Percentiles rank a stretch among this genome's conserved stretches.
phyloP scores from a whole-genome alignment of 176 grass and related monocot genomes.

The Leersia perrieri region DNA sequence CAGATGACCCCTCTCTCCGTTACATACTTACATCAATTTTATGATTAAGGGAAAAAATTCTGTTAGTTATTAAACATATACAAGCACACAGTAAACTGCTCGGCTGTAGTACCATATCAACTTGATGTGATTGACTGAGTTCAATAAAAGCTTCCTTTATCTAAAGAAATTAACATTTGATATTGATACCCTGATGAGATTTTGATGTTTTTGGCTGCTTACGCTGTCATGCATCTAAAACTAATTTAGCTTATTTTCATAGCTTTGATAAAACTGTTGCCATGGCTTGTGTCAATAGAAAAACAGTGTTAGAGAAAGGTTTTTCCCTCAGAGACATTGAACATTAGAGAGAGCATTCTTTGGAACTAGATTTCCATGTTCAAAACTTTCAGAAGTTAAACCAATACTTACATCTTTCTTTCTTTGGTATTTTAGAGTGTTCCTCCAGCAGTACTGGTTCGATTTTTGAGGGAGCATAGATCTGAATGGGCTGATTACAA shows the following conservation, averaged over 20 bases:
- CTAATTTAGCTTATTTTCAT: background rate
- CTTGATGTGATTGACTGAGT: too few relatives aligned
- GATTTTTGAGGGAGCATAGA: slow-evolving; percentile 91
- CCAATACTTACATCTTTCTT: slow-evolving; percentile 9
- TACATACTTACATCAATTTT: background rate
- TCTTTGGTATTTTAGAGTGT: slow-evolving; percentile 69
- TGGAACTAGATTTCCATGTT: background rate
- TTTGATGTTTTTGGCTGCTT: slow-evolving; percentile 5
- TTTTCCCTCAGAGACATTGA: background rate
- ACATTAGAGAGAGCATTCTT: background rate
- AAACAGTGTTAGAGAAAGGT: background rate
- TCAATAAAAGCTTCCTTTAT: too few relatives aligned
- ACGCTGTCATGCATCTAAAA: background rate
- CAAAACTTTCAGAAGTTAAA: background rate
- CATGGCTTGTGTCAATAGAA: background rate
- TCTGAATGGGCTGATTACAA: slow-evolving; percentile 99
- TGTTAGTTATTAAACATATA: background rate
- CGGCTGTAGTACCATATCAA: too few relatives aligned
- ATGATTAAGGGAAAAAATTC: background rate
- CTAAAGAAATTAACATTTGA: background rate
- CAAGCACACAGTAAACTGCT: background rate
- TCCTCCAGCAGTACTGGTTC: slow-evolving; percentile 80
- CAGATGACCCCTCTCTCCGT: background rate
- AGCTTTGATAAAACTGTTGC: background rate
- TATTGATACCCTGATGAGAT: background rate